Percentiles rank a stretch among this genome's conserved stretches.
Conservation (phyloP, 345 rosid species). For the Pugionium cornutum region DNA sequence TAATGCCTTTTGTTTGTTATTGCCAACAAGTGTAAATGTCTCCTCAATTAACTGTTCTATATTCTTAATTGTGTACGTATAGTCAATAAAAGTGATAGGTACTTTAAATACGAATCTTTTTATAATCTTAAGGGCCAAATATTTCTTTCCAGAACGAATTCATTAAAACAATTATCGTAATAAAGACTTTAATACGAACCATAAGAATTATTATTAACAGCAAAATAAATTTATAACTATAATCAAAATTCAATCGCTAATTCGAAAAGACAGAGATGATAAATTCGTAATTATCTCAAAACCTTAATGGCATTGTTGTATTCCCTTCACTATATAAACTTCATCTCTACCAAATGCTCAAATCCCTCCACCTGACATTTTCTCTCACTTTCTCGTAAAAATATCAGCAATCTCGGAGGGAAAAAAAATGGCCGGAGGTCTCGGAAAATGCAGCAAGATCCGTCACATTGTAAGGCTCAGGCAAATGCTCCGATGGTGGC, state of each 20-base stretch:
- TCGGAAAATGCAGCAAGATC: constrained; percentile 89
- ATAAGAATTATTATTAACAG: constrained; percentile 11
- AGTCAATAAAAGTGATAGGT: constrained; percentile 19
- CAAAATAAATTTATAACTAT: background rate
- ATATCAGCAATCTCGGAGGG: background rate
- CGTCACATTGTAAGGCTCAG: constrained; percentile 89
- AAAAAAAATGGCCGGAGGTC: constrained; percentile 54
- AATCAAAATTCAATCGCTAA: background rate
- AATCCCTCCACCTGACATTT: constrained; percentile 1
- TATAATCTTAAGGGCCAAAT: constrained; percentile 16
- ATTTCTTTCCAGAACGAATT: constrained; percentile 10
- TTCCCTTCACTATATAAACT: constrained; percentile 42
- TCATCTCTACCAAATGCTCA: constrained; percentile 35
- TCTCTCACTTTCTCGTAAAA: constrained; percentile 11
- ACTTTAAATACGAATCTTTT: constrained; percentile 29
- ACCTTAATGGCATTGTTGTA: constrained; percentile 39
- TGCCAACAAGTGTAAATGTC: constrained; percentile 16
- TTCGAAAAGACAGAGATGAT: constrained; percentile 22
- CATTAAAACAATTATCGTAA: constrained; percentile 23
- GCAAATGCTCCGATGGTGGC: constrained; percentile 84
- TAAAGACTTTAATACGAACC: constrained; percentile 23
- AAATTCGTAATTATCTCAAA: constrained; percentile 47
- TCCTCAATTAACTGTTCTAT: constrained; percentile 8
- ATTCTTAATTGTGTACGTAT: background rate
- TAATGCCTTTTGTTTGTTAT: background rate